phyloP scores from a whole-genome alignment of 2,329 filamentous ascomycete species.

The Lasiodiplodia hormozganensis region DNA sequence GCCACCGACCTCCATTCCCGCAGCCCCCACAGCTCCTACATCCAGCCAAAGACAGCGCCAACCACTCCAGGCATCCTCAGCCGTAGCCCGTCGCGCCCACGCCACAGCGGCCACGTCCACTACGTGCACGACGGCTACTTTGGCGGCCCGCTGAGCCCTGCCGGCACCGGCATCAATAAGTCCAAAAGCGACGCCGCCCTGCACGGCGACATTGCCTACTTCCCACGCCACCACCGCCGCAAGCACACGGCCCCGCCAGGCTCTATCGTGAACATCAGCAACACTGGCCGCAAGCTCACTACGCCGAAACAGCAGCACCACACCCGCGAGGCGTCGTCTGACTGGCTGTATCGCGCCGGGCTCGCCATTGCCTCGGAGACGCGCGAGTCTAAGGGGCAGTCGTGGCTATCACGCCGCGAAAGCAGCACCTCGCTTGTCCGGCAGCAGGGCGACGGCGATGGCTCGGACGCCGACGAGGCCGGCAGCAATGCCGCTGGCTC shows the following conservation, averaged over 20 bases:
- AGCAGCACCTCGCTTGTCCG: slow-evolving; percentile 61
- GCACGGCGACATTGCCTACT: slow-evolving; percentile 34
- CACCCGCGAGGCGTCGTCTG: slow-evolving; percentile 40
- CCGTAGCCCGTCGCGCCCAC: slow-evolving; percentile 47
- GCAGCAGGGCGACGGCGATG: slow-evolving; percentile 45
- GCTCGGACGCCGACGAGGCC: slow-evolving; percentile 28
- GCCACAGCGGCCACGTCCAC: slow-evolving; percentile 39
- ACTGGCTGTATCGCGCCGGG: slow-evolving; percentile 67
- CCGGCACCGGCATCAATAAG: slow-evolving; percentile 47
- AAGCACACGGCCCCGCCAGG: slow-evolving; percentile 34
- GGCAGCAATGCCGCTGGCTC: slow-evolving; percentile 1
- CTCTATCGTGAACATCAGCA: slow-evolving; percentile 37
- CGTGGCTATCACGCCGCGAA: slow-evolving; percentile 64
- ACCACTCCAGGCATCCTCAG: slow-evolving; percentile 57
- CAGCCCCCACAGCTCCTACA: slow-evolving; percentile 52
- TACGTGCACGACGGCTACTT: slow-evolving; percentile 29
- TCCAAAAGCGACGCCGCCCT: slow-evolving; percentile 55
- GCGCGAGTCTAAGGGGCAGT: slow-evolving; percentile 67
- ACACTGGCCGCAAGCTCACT: slow-evolving; percentile 24
- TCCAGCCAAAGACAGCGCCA: slow-evolving; percentile 56
- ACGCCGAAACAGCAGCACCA: slow-evolving; percentile 36
- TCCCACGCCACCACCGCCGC: slow-evolving; percentile 37
- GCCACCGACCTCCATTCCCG: slow-evolving; percentile 41
- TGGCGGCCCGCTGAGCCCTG: slow-evolving; percentile 6
- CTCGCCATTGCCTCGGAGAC: slow-evolving; percentile 63